Evolutionary conservation across 2,329 filamentous ascomycete genomes (phyloP).

Genomic region (Atkinsonella texensis): DNA sequence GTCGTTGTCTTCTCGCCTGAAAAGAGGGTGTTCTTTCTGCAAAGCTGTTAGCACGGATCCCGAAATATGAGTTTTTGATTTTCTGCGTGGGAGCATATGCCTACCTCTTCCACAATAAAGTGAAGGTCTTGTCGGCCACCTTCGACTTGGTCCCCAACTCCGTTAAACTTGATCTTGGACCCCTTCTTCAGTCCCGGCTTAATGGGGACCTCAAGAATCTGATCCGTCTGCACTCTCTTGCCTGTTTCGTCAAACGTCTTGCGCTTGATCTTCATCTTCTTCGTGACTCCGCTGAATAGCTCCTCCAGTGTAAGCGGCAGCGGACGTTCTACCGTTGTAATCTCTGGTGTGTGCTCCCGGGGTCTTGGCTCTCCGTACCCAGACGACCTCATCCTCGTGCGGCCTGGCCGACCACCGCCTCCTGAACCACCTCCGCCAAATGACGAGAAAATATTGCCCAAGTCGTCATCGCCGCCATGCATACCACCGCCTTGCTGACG

Average conservation of each 20-base stretch:
- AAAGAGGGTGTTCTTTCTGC: constrained; percentile 77
- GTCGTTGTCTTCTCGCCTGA: constrained; percentile 80
- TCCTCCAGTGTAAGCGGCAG: constrained; percentile 78
- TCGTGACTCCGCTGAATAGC: constrained; percentile 72
- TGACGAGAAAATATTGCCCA: constrained; percentile 43
- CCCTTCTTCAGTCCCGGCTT: constrained; percentile 93
- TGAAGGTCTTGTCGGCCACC: constrained; percentile 92
- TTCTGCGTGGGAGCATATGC: constrained; percentile 14
- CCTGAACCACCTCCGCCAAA: constrained; percentile 26
- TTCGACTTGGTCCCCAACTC: constrained; percentile 95
- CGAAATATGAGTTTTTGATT: background rate
- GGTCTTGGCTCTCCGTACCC: constrained; percentile 21
- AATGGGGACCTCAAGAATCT: constrained; percentile 87
- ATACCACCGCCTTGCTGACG: constrained; percentile 33
- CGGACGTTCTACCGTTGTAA: constrained; percentile 79
- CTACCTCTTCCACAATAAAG: constrained; percentile 88
- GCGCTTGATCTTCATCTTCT: constrained; percentile 97
- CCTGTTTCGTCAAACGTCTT: constrained; percentile 84
- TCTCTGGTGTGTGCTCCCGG: constrained; percentile 54
- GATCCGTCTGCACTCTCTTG: constrained; percentile 77
- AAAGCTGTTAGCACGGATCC: constrained; percentile 8
- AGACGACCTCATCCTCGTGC: constrained; percentile 30
- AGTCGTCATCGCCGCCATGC: constrained; percentile 32
- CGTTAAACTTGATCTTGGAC: constrained; percentile 95
- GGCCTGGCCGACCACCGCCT: constrained; percentile 24